Base-by-base conservation (phyloP, 2,329 filamentous ascomycete species). In the Alternaria sp. region DNA sequence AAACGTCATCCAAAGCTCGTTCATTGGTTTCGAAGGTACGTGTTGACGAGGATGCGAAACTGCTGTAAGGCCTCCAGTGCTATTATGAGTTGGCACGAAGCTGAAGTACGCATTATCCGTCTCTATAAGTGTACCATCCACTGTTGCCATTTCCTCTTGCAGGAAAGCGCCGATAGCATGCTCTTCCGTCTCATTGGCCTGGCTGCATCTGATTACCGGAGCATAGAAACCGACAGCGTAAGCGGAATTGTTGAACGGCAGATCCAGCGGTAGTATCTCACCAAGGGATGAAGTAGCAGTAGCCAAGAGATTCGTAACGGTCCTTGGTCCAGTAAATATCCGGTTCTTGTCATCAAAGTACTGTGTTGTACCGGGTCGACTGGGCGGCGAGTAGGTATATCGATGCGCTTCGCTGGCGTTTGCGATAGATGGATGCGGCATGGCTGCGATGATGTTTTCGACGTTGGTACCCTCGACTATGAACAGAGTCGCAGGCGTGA, bases 1-100 rank as follows among this genome's bases (percentile, higher is more conserved):
- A 30, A 65, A 68, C 6, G 65, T 66, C 62, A 69, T 68, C 65
- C 65, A 67, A 10, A 67, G 54, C 47, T 67, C 47, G 10, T 50
- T 43, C 30, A 43, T 25, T 2, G 52, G 52, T 7, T 15, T 40
- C 5, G 32, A 54, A 13, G 52, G 32, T 28, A 44, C 40, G 8
- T 54, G 36, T 25, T 43, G 51, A 28, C 51, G 36, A 10, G 51
- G 51, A 2, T 54, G 23, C n/a, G 32, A 44, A 7, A 54, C 21
- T 44, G 36, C 36, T 17, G 21, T 28, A 5, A 54, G 32, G 3
- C 12, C 10, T 13, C n/a, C 36, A 8, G 36, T 19, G 15, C 52
- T 28, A 15, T 54, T 21, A n/a, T 54, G 17, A 12, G 52, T 54
- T 6, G 52, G 32, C 8, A 54, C 32, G n/a, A 54, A 54, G 23